A percentile compares a stretch with the other conserved stretches of the same genome.
phyloP scores from a whole-genome alignment of 2,329 filamentous ascomycete species.

The Alternaria sp. region DNA sequence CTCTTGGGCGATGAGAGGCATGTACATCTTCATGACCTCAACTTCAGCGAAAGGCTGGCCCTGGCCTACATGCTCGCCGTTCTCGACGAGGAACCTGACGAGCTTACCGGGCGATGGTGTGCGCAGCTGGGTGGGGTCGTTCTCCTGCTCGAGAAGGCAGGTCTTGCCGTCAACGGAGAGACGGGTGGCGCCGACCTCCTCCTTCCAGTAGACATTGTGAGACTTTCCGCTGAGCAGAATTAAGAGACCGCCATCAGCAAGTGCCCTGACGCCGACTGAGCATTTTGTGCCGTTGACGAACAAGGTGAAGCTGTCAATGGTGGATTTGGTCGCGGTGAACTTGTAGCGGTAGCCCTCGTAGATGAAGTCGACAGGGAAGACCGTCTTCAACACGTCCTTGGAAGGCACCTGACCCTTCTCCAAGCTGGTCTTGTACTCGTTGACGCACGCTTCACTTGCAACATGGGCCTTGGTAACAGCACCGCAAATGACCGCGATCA shows the following conservation, averaged over 20 bases:
- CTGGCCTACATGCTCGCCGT: conserved; percentile 89
- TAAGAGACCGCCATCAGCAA: conserved; percentile 92
- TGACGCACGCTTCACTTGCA: conserved; percentile 86
- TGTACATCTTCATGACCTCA: conserved; percentile 99
- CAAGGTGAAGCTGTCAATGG: conserved; percentile 90
- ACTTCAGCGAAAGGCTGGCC: conserved; percentile 95
- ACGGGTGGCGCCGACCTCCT: conserved; percentile 94
- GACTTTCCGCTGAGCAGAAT: conserved; percentile 89
- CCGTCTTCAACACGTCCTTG: conserved; percentile 96
- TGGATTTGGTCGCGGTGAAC: conserved; percentile 94
- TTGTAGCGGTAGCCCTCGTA: conserved; percentile 97
- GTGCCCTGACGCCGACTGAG: conserved; percentile 86
- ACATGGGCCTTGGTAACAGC: conserved; percentile 94
- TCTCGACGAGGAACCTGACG: conserved; percentile 96
- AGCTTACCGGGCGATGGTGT: conserved; percentile 96
- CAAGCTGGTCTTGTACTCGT: conserved; percentile 84
- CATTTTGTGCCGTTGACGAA: conserved; percentile 99
- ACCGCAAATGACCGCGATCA: conserved; percentile 93
- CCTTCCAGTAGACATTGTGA: conserved; percentile 99
- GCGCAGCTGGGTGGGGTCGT: conserved; percentile 95
- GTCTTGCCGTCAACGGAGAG: conserved; percentile 98
- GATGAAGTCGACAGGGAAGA: conserved; percentile 98
- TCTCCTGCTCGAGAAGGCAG: conserved; percentile 96
- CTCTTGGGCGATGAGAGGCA: conserved; percentile 94
- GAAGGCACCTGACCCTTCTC: conserved; percentile 98